Evolutionary conservation across 2,329 filamentous ascomycete species (phyloP), one percentile per base, ranked within the genome.

Genomic region (Colletotrichum eremochloae): DNA sequence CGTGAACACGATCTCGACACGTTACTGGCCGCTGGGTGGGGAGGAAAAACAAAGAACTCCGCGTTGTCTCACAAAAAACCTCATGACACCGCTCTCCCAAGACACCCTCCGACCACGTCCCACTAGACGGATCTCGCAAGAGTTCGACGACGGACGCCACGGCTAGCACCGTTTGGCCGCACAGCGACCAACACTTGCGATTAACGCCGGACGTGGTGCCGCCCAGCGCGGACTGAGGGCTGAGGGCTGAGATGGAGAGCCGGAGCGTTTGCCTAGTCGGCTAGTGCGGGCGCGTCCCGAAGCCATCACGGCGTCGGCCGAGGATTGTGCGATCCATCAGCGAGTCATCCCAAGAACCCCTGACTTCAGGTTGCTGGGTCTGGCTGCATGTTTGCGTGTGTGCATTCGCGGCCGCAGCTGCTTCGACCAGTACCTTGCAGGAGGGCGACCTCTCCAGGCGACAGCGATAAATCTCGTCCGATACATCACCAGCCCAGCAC

Each of bases 271-370:
- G 36, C 50, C 48, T 14, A 33, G 18, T 50, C n/a, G 36, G 29
- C 57, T 63, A 60, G 65, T 68, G 69, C 69, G 69, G 65, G 69
- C 69, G 65, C 42, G 50, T 52, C n/a, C 44, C 29, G 58, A 62
- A 52, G 65, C 65, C 36, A 68, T 58, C 44, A 60, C 44, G 58
- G 65, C 62, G 67, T 66, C 67, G 52, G 62, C 62, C 36, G 67
- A 69, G 46, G 14, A 29, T 56, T 56, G 62, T 55, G 62, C 31
- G 50, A 55, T 48, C 40, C 36, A 66, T 31, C 38, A 29, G n/a
- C 60, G 46, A 50, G 15, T 38, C 18, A 18, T 42, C 60, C 67
- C 40, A 31, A 57, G 14, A 14, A 40, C 52, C 62, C 44, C 29
- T 36, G 66, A 40, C 29, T 46, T 42, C 2, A 5, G 36, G 9